Evolutionary conservation across 2,329 filamentous ascomycete genomes (phyloP).

Genomic region (Cordyceps fumosorosea): DNA sequence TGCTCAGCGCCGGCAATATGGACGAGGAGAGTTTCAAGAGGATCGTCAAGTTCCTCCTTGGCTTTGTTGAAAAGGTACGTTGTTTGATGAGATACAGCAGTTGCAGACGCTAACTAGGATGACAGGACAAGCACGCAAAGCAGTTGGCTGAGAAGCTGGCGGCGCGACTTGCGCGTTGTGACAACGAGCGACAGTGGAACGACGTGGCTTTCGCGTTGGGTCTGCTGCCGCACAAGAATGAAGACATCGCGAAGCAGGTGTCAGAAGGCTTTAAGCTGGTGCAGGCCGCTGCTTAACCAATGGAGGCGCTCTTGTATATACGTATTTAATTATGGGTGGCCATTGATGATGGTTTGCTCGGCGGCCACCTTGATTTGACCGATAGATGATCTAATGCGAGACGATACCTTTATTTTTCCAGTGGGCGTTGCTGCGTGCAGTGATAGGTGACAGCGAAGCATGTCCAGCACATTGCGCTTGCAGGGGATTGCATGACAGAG

Average conservation of each 20-base stretch:
- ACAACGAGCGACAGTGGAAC: slow-evolving; percentile 93
- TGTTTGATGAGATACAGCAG: not conserved
- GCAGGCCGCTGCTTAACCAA: slow-evolving; percentile 47
- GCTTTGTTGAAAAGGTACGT: slow-evolving; percentile 93
- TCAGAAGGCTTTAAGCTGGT: slow-evolving; percentile 71
- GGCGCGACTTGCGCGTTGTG: slow-evolving; percentile 74
- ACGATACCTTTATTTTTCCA: not conserved
- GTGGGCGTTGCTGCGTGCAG: too few relatives aligned
- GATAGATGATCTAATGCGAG: not conserved
- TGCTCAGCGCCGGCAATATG: slow-evolving; percentile 74
- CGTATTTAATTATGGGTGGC: not conserved
- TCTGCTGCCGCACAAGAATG: slow-evolving; percentile 85
- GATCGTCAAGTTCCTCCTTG: slow-evolving; percentile 86
- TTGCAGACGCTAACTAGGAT: slow-evolving; percentile 15
- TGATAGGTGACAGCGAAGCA: too few relatives aligned
- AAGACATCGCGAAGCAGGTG: slow-evolving; percentile 75
- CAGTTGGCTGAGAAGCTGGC: slow-evolving; percentile 91
- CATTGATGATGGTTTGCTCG: not conserved
- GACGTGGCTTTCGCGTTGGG: slow-evolving; percentile 92
- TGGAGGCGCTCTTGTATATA: slow-evolving; percentile 2
- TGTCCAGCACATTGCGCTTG: too few relatives aligned
- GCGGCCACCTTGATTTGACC: not conserved
- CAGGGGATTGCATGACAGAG: too few relatives aligned
- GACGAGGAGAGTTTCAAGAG: slow-evolving; percentile 80
- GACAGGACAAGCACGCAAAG: slow-evolving; percentile 90